phyloP scores from a whole-genome alignment of 345 rosid genomes.

The Populus deltoides region DNA sequence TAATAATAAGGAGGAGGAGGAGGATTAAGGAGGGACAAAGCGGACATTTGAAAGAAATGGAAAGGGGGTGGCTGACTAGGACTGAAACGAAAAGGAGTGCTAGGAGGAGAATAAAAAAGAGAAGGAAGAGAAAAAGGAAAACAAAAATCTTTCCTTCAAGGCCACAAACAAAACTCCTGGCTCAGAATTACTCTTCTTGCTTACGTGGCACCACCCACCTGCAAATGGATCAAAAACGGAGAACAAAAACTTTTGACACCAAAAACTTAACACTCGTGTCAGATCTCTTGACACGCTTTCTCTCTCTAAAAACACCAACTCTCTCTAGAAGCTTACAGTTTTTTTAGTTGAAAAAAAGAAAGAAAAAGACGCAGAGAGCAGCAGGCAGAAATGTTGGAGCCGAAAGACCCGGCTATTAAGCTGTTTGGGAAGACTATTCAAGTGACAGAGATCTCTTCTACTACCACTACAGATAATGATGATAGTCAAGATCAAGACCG shows the following conservation, averaged over 20 bases:
- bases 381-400: conserved; percentile 57
- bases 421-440: conserved; percentile 86
- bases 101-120: conserved; percentile 11
- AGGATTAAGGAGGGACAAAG: background rate
- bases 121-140: conserved; percentile 10
- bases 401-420: conserved; percentile 81
- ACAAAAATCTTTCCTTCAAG: conserved; percentile 32
- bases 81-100: background rate
- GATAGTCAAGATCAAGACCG: conserved; percentile 38
- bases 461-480: conserved; percentile 10
- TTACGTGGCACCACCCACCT: conserved; percentile 51
- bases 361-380: background rate
- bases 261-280: conserved; percentile 17
- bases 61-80: conserved; percentile 30
- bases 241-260: background rate
- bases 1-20: too few relatives aligned
- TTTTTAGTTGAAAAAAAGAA: background rate
- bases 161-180: conserved; percentile 74
- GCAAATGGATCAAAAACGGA: conserved; percentile 41
- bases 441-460: conserved; percentile 46
- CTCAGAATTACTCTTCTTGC: conserved; percentile 43
- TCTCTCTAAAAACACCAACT: background rate
- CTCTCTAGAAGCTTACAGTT: background rate
- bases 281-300: background rate
- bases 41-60: background rate